Base-by-base conservation (phyloP, 352 stramenopile species). In the Pythium oligandrum region DNA sequence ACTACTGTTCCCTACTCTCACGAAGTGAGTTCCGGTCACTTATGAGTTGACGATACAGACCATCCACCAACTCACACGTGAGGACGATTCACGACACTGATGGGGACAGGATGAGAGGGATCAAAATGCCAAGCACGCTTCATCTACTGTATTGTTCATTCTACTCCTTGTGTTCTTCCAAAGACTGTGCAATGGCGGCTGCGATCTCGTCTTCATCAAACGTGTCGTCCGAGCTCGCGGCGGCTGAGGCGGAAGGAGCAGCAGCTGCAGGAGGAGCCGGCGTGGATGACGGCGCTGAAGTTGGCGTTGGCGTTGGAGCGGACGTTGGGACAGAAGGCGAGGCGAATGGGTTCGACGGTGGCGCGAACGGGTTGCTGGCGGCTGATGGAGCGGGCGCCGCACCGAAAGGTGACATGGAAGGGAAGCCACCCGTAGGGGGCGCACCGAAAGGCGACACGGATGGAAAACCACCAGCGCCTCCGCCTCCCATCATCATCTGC, bases 191-290 rank as follows among this genome's bases (percentile, higher is more conserved):
- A 34, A 93, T 93, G 17, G 81, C 83, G 10, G 78, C 56, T 4
- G 83, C 83, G 44, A 93, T 91, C 44, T 89, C 81, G 43, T 88
- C 77, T 57, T 93, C 83, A 32, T 93, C 78, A 44, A 75, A 88
- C 26, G 50, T 59, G 48, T 67, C 53, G 17, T 65, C 40, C 17
- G 17, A 26, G 17, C 17, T 26, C 17, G 37, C 47, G 38, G 44
- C 11, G 30, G 44, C 26, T 9, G 44, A 34, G 42, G 44, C 44
- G 33, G 50, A 36, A 9, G 46, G 43, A 40, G 48, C 33, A 35
- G 60, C 7, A 8, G 38, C 38, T 12, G 38, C 7, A 12, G 38
- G 51, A 40, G 11, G 61, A 45, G 62, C 33, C 31, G 60, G 26
- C 12, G 55, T 39, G 26, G 52, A 31, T 35, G 45, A 35, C 32